Percentiles rank a stretch among this genome's conserved stretches.
Conservation (phyloP, 2,329 filamentous ascomycete species). For the Sporothrix luriei region DNA sequence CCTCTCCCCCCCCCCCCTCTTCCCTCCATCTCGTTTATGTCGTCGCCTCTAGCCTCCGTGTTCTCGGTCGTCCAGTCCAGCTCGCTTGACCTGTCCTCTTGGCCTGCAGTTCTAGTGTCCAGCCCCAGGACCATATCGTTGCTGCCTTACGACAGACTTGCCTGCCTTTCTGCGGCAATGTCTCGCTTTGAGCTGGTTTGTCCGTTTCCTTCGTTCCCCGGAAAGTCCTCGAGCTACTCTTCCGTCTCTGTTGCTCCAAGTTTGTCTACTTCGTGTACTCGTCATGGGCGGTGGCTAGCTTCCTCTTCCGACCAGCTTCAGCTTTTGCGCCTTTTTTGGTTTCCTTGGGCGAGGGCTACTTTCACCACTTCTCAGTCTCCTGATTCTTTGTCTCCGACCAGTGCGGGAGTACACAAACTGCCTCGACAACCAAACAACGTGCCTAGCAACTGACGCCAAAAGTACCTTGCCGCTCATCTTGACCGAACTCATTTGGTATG, state of each 20-base stretch:
- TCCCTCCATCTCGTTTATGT: not conserved
- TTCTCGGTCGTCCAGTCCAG: slow-evolving; percentile 10
- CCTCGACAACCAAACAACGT: not conserved
- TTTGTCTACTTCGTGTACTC: not conserved
- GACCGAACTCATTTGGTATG: not conserved
- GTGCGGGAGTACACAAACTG: not conserved
- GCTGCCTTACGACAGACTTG: slow-evolving; percentile 23
- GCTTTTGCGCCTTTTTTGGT: not conserved
- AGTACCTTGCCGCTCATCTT: slow-evolving; percentile 10
- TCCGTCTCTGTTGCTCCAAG: not conserved
- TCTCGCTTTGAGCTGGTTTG: not conserved
- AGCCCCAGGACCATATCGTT: slow-evolving; percentile 15
- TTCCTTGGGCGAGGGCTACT: not conserved
- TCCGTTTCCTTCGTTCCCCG: slow-evolving; percentile 12
- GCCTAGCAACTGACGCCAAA: not conserved
- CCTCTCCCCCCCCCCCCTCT: too few species aligned
- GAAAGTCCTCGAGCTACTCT: not conserved
- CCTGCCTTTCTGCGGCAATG: not conserved
- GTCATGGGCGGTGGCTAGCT: slow-evolving; percentile 7
- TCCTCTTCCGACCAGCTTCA: not conserved
- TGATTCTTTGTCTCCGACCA: not conserved
- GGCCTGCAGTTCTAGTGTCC: slow-evolving; percentile 6
- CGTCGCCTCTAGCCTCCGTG: slow-evolving; percentile 3
- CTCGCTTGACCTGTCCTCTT: slow-evolving; percentile 16
- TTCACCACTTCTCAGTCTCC: not conserved